Conservation (phyloP, 768 basidiomycete genomes). For the Leccinum barrowsii region DNA sequence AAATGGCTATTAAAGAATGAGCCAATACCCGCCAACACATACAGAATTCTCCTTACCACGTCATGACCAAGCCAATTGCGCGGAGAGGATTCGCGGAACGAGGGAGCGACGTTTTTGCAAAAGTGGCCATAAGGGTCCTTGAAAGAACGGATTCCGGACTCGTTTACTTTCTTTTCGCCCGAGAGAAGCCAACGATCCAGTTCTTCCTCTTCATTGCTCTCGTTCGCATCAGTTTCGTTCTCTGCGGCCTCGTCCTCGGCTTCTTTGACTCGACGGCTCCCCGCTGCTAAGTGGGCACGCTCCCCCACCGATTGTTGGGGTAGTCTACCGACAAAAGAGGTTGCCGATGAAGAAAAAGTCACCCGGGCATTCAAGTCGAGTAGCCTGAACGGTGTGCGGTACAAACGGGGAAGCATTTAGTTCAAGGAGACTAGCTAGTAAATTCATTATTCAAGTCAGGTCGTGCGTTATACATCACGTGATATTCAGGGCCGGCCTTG, state of each 20-base stretch:
- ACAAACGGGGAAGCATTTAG: constrained; percentile 24
- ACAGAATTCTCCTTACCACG: constrained; percentile 43
- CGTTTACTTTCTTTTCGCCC: constrained; percentile 14
- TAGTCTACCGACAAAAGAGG: constrained; percentile 6
- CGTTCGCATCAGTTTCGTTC: not conserved
- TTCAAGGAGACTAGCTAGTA: constrained; percentile 5
- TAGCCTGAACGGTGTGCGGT: constrained; percentile 10
- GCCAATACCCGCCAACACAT: not conserved
- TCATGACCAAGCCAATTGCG: constrained; percentile 61
- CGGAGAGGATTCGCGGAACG: constrained; percentile 34
- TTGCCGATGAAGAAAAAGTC: constrained; percentile 23
- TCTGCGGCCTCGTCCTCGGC: constrained; percentile 6
- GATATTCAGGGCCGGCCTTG: constrained; percentile 20
- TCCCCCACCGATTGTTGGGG: constrained; percentile 8
- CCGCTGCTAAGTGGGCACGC: not conserved
- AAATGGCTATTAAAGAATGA: constrained; percentile 57
- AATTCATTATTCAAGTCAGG: constrained; percentile 7
- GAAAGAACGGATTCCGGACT: constrained; percentile 14
- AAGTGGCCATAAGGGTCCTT: constrained; percentile 19
- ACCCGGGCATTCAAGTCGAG: constrained; percentile 7
- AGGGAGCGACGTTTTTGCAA: constrained; percentile 15
- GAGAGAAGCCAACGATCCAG: constrained; percentile 18
- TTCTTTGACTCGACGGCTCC: not conserved
- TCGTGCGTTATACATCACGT: constrained; percentile 18
- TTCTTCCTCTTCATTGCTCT: constrained; percentile 11